Percentiles rank a stretch among this genome's conserved stretches.
Evolutionary conservation across 2,329 filamentous ascomycete species (phyloP).

Genomic region (Nannizziopsis arthrosporioides): DNA sequence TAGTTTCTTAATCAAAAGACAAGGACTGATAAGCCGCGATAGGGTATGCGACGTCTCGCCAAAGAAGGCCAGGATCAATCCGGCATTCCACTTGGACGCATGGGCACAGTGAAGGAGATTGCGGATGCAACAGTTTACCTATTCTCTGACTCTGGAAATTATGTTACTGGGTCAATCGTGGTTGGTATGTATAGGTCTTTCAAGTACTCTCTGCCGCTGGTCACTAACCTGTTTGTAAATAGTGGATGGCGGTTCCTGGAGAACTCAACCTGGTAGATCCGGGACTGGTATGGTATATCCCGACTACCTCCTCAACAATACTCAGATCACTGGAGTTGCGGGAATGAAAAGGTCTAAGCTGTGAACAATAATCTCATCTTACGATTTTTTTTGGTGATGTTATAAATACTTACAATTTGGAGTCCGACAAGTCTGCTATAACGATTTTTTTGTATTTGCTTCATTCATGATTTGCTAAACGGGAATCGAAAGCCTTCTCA

Average conservation of each 20-base stretch:
- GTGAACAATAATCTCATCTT: constrained; percentile 20
- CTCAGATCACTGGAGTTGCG: constrained; percentile 46
- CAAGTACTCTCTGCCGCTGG: background rate
- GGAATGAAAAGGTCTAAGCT: constrained; percentile 48
- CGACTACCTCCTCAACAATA: constrained; percentile 46
- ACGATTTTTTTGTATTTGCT: background rate
- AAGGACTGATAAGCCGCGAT: constrained; percentile 5
- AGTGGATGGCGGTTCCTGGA: constrained; percentile 36
- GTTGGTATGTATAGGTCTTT: constrained; percentile 39
- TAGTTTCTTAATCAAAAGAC: background rate
- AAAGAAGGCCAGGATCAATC: constrained; percentile 42
- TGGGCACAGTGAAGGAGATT: constrained; percentile 74
- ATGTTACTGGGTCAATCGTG: constrained; percentile 69
- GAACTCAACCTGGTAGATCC: constrained; percentile 23
- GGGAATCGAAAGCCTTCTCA: background rate
- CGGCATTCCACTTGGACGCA: constrained; percentile 60
- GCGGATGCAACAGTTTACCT: constrained; percentile 84
- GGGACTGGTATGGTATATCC: constrained; percentile 41
- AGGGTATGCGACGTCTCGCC: constrained; percentile 54
- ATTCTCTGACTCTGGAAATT: constrained; percentile 75
- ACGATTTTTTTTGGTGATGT: background rate
- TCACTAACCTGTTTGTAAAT: background rate
- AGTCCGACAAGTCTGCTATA: background rate
- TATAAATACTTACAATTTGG: background rate
- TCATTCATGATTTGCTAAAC: background rate